Conservation (phyloP, 805 yeast species). For the Crinitomyces ghanaensis region DNA sequence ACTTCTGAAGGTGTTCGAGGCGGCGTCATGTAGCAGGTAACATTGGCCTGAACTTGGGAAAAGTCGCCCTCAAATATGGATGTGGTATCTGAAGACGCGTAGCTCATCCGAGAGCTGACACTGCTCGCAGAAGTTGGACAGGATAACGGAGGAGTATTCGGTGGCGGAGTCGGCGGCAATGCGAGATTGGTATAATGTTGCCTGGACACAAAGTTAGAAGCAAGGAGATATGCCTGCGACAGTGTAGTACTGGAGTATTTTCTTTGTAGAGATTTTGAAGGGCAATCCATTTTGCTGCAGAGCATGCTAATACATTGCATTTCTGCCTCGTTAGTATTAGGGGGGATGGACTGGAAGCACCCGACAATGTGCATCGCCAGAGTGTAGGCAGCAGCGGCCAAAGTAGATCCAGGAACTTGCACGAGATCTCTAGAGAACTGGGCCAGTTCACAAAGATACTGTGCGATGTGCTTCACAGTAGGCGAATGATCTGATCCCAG, state of each 20-base stretch:
- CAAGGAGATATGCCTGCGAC: conserved; percentile 25
- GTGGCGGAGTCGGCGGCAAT: conserved; percentile 16
- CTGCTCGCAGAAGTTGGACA: conserved; percentile 18
- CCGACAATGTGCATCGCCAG: conserved; percentile 17
- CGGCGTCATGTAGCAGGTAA: conserved; percentile 14
- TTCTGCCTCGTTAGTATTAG: conserved; percentile 15
- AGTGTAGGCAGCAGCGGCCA: conserved; percentile 26
- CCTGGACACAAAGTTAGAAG: conserved; percentile 22
- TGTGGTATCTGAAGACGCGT: no score
- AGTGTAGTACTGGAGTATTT: conserved; percentile 26
- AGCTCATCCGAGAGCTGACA: no score
- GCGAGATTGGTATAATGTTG: conserved; percentile 12
- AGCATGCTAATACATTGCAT: conserved; percentile 25
- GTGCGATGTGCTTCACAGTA: conserved; percentile 20
- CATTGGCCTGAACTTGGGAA: no score
- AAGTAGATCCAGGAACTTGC: conserved; percentile 21
- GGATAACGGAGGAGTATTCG: conserved; percentile 26
- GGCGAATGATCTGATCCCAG: conserved; percentile 13
- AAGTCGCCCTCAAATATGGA: conserved; percentile 2
- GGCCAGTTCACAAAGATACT: conserved; percentile 29
- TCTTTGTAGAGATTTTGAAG: conserved; percentile 27
- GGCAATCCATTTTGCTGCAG: conserved; percentile 25
- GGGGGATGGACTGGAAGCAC: conserved; percentile 6
- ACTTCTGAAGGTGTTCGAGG: conserved; percentile 19
- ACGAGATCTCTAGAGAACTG: conserved; percentile 25